Conservation (phyloP, 139 green algal genomes). For the Haematococcus sp. region DNA sequence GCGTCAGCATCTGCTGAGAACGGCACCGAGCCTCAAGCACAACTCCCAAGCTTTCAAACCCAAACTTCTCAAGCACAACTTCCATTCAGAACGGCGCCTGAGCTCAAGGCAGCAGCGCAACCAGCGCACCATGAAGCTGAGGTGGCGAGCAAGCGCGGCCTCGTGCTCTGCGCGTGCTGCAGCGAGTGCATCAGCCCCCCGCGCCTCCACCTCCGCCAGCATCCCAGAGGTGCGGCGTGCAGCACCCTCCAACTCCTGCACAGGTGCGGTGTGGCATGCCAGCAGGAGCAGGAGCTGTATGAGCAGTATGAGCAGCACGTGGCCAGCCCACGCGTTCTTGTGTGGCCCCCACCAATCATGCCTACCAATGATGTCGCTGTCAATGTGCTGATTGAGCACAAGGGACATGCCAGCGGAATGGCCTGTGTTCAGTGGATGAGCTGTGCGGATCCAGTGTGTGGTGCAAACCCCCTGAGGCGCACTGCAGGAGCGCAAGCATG, state of each 20-base stretch:
- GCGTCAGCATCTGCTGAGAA: no score
- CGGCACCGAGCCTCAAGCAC: no score
- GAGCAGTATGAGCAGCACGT: neutral
- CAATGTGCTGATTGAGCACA: no score
- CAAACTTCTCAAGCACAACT: neutral
- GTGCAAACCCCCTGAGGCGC: no score
- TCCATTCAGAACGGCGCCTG: neutral
- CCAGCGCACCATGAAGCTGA: slow-evolving; percentile 48
- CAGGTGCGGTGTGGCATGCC: neutral
- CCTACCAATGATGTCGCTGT: no score
- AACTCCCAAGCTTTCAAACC: no score
- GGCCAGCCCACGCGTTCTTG: neutral
- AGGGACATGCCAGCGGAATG: no score
- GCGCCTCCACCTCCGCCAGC: slow-evolving; percentile 27
- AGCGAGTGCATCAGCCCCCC: slow-evolving; percentile 16
- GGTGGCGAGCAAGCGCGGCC: slow-evolving; percentile 41
- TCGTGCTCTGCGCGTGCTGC: slow-evolving; percentile 38
- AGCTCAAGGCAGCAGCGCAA: neutral
- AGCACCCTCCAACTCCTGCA: slow-evolving; percentile 37
- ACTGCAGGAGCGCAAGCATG: no score
- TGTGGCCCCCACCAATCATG: no score
- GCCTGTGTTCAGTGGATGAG: no score
- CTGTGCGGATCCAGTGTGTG: no score
- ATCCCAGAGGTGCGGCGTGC: slow-evolving; percentile 9
- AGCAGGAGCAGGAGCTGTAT: neutral